These are phyloP conservation scores for Schizopora paradoxa DNA, from an alignment of 1,284 basidiomycete species.

Conservation along the genomic window DNA sequence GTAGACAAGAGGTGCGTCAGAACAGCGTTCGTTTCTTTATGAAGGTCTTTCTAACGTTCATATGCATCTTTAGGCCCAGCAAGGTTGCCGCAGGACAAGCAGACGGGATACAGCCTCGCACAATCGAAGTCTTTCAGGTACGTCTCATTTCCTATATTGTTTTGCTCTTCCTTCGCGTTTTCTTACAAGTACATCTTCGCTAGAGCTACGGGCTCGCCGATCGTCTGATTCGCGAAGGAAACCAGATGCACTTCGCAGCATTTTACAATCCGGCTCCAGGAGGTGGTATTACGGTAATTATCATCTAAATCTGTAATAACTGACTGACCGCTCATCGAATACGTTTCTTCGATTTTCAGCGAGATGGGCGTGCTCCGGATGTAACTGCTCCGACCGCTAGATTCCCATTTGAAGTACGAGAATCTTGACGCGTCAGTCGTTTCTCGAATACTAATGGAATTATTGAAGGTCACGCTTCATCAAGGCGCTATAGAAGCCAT, in stretches of 20 bases:
- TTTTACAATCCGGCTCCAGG: conserved; percentile 63
- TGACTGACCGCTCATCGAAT: not conserved
- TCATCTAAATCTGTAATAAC: not conserved
- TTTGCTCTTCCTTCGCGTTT: not conserved
- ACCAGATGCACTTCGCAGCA: conserved; percentile 63
- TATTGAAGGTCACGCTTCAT: conserved; percentile 55
- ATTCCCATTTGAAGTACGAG: conserved; percentile 13
- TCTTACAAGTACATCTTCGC: conserved; percentile 3
- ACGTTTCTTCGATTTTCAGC: conserved; percentile 31
- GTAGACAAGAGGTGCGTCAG: conserved; percentile 58
- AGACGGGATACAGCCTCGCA: conserved; percentile 74
- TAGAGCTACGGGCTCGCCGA: conserved; percentile 73
- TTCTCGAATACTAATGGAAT: not conserved
- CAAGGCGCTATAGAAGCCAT: conserved; percentile 71
- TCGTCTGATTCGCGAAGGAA: conserved; percentile 55
- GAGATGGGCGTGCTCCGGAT: conserved; percentile 54
- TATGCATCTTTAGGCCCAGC: conserved; percentile 37
- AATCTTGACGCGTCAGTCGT: conserved; percentile 3
- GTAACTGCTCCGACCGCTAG: conserved; percentile 42
- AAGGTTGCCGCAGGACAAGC: conserved; percentile 68
- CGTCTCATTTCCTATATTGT: not conserved
- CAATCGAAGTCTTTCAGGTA: conserved; percentile 73
- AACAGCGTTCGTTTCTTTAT: conserved; percentile 4
- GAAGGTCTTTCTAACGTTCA: not conserved
- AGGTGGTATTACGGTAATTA: conserved; percentile 53